Conservation (phyloP, 257 asterid genomes). For the Nicotiana tomentosiformis region DNA sequence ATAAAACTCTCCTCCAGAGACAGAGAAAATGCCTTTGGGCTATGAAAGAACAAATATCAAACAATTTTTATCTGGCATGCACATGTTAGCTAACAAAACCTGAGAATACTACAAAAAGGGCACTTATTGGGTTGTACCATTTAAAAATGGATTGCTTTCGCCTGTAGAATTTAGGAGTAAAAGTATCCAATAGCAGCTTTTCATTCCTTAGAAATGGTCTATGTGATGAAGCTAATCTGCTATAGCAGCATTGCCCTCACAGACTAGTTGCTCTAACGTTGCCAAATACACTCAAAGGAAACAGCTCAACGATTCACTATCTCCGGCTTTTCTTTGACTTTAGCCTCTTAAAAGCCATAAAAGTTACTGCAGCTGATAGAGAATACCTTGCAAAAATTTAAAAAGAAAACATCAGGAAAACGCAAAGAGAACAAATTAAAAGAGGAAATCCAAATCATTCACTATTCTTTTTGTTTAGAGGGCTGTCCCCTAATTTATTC, state of each 20-base stretch:
- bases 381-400: slow-evolving; percentile 61
- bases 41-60: neutral
- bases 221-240: neutral
- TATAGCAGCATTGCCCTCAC: neutral
- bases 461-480: neutral
- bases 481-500: neutral
- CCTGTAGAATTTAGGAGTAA: neutral
- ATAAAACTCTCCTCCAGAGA: neutral
- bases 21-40: neutral
- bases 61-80: neutral
- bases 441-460: neutral
- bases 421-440: neutral
- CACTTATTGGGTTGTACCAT: neutral
- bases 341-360: slow-evolving; percentile 83
- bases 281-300: neutral
- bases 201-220: neutral
- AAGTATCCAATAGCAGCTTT: neutral
- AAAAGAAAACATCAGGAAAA: neutral
- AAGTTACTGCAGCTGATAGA: slow-evolving; percentile 90
- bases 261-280: neutral
- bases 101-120: neutral
- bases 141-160: neutral
- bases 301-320: slow-evolving; percentile 16
- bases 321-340: slow-evolving; percentile 47
- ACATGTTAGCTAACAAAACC: neutral